phyloP scores from a whole-genome alignment of 2,329 filamentous ascomycete genomes.

The Metarhizium robertsii region DNA sequence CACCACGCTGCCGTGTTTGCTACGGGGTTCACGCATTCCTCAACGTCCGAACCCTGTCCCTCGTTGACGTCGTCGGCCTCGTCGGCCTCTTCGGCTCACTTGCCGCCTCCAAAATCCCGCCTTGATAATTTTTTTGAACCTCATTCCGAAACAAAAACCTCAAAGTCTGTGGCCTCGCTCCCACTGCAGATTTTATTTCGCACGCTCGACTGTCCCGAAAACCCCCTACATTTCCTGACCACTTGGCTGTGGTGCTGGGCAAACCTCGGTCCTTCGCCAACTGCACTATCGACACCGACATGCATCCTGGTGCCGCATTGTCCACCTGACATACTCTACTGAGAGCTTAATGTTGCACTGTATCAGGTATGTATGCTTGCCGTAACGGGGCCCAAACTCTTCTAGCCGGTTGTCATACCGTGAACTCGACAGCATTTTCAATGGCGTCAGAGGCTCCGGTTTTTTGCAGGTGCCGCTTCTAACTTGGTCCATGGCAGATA shows the following conservation, averaged over 20 bases:
- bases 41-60: neutral
- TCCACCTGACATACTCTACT: neutral
- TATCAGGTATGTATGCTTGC: neutral
- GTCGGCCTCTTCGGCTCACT: neutral
- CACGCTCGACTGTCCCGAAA: neutral
- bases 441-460: neutral
- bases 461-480: neutral
- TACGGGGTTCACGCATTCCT: neutral
- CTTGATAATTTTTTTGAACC: neutral
- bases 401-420: neutral
- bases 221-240: neutral
- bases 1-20: neutral
- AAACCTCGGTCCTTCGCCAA: neutral
- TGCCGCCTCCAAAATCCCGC: neutral
- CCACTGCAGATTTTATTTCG: neutral
- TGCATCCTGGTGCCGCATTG: constrained; percentile 3
- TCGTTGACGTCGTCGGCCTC: neutral
- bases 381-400: neutral
- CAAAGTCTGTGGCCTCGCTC: neutral
- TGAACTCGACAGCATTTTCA: neutral
- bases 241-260: neutral
- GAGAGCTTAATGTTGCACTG: neutral
- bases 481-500: neutral
- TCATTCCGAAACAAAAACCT: neutral
- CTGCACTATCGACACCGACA: constrained; percentile 3